A percentile compares a stretch with the other conserved stretches of the same genome.
These are phyloP conservation scores for Penicillium diatomitis DNA, from an alignment of 495 filamentous ascomycete genomes.

Conservation along the genomic window DNA sequence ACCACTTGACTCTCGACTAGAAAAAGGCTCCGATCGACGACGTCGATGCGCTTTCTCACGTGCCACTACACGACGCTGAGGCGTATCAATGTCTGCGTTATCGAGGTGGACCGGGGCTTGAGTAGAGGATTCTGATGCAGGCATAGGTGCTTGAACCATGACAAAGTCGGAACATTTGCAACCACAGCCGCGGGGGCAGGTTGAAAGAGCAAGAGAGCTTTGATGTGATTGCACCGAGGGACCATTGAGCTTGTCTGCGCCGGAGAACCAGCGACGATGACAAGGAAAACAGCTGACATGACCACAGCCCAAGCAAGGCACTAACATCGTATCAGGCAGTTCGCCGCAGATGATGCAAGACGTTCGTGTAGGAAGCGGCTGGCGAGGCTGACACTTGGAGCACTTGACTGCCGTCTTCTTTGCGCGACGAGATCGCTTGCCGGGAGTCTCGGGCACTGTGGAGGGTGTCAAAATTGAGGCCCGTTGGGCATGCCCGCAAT, in stretches of 20 bases:
- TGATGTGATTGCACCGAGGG: constrained; percentile 4
- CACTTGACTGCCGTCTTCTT: constrained; percentile 14
- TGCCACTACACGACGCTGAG: not conserved
- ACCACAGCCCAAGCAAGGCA: constrained; percentile 44
- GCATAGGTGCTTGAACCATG: constrained; percentile 20
- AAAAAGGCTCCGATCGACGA: constrained; percentile 13
- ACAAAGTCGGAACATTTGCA: constrained; percentile 41
- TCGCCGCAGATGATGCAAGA: constrained; percentile 41
- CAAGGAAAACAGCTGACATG: constrained; percentile 44
- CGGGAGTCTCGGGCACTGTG: constrained; percentile 10
- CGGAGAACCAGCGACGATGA: constrained; percentile 33
- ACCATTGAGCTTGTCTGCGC: constrained; percentile 7
- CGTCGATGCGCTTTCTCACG: constrained; percentile 18
- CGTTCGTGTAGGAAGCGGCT: constrained; percentile 28
- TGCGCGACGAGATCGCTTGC: constrained; percentile 13
- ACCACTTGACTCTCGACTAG: constrained; percentile 6
- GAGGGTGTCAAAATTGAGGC: constrained; percentile 30
- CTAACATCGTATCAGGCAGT: constrained; percentile 38
- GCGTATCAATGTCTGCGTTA: no score
- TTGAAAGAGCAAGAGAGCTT: constrained; percentile 17
- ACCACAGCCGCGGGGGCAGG: constrained; percentile 42
- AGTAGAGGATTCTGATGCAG: constrained; percentile 13
- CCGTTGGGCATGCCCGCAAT: constrained; percentile 34
- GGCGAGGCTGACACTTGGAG: constrained; percentile 30
- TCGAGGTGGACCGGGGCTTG: not conserved